phyloP scores from a whole-genome alignment of 305 asterid genomes.

The Fraxinus albicans region DNA sequence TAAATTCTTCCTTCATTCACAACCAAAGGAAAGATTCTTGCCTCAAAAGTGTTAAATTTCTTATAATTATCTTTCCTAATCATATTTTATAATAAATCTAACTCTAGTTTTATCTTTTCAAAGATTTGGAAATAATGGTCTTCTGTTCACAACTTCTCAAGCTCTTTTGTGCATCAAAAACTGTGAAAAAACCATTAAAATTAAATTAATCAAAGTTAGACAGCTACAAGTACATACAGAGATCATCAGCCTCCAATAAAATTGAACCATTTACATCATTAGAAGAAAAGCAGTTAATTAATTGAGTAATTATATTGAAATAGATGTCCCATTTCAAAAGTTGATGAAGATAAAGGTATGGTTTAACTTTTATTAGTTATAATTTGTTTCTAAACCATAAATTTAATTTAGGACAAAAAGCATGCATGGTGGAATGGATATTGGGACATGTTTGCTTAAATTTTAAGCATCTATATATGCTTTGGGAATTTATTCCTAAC shows the following conservation, averaged over 20 bases:
- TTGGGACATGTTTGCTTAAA: slow-evolving; percentile 60
- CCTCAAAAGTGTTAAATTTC: slow-evolving; percentile 25
- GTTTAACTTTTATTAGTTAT: slow-evolving; percentile 43
- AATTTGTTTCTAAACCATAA: slow-evolving; percentile 32
- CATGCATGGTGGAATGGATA: slow-evolving; percentile 32
- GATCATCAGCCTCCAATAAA: not conserved
- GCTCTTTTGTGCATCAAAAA: not conserved
- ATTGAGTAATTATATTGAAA: slow-evolving; percentile 11
- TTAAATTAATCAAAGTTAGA: not conserved
- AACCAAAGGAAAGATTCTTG: slow-evolving; percentile 78
- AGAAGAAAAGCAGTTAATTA: slow-evolving; percentile 17
- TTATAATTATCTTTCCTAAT: not conserved
- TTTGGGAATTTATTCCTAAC: slow-evolving; percentile 59
- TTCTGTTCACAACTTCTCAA: not conserved
- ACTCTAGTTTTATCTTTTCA: not conserved
- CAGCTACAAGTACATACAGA: not conserved
- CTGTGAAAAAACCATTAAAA: not conserved
- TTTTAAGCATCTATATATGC: slow-evolving; percentile 73
- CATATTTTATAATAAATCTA: slow-evolving; percentile 1
- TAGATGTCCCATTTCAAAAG: slow-evolving; percentile 49
- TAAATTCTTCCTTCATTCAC: slow-evolving; percentile 73
- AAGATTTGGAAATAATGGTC: not conserved
- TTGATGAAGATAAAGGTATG: slow-evolving; percentile 38
- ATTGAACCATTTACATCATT: slow-evolving; percentile 8
- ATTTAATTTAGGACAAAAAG: slow-evolving; percentile 32